Conservation (phyloP, 108 stramenopile species). For the Parietichytrium sp. region DNA sequence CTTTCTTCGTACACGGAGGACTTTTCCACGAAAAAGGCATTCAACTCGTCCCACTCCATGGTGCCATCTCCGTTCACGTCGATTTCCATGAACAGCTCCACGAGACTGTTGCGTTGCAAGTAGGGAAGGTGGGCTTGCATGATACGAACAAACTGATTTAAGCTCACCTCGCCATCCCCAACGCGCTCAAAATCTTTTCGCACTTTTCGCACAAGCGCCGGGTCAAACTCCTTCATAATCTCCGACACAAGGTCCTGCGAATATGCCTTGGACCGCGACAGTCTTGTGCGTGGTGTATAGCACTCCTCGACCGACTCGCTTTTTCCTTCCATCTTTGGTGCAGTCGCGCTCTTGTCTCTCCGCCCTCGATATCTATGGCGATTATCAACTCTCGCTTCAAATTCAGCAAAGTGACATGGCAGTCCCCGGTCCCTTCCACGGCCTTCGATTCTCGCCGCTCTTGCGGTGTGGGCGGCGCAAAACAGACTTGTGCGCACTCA, state of each 20-base stretch:
- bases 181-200: background rate
- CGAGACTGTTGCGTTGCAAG: background rate
- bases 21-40: slow-evolving; percentile 48
- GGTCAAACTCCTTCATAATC: slow-evolving; percentile 10
- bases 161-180: background rate
- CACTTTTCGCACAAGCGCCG: background rate
- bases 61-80: slow-evolving; percentile 52
- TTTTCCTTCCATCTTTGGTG: too few relatives aligned
- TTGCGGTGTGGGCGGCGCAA: too few relatives aligned
- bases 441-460: too few relatives aligned
- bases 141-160: background rate
- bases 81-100: slow-evolving; percentile 48
- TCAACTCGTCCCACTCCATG: slow-evolving; percentile 55
- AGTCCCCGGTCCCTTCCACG: too few relatives aligned
- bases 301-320: too few relatives aligned
- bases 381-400: too few relatives aligned
- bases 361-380: too few relatives aligned
- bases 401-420: too few relatives aligned
- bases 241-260: background rate
- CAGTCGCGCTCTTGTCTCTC: too few relatives aligned
- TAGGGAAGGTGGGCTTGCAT: slow-evolving; percentile 6
- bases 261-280: slow-evolving; percentile 23
- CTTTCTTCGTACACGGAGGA: slow-evolving; percentile 12
- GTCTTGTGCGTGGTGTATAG: too few relatives aligned
- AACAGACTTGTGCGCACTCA: too few relatives aligned